These are phyloP conservation scores for Suillus weaverae DNA, from an alignment of 768 basidiomycete genomes.

Conservation along the genomic window DNA sequence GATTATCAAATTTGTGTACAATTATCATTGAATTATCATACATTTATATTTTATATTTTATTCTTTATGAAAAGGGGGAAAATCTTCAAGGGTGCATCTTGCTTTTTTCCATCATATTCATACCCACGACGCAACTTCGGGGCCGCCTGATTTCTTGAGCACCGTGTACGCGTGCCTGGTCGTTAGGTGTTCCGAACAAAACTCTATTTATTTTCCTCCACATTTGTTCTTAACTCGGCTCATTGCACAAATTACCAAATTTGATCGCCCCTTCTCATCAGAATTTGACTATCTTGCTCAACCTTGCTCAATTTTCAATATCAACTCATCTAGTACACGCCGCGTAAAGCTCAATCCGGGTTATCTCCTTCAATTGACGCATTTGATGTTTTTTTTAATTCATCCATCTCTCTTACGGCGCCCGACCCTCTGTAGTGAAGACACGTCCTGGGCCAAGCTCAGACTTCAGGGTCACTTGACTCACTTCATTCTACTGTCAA, in stretches of 20 bases:
- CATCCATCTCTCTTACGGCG: not conserved
- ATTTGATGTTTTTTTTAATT: not conserved
- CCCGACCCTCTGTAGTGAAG: not conserved
- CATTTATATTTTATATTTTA: not conserved
- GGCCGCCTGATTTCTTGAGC: constrained; percentile 17
- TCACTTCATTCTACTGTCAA: not conserved
- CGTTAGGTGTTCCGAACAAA: constrained; percentile 22
- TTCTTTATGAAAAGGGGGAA: not conserved
- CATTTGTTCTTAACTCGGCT: constrained; percentile 10
- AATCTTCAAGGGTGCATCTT: constrained; percentile 9
- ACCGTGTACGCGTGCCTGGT: constrained; percentile 30
- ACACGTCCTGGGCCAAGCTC: too few relatives aligned
- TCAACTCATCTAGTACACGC: not conserved
- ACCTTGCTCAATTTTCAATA: not conserved
- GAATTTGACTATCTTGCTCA: constrained; percentile 1
- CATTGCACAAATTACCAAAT: not conserved
- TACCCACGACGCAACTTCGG: constrained; percentile 18
- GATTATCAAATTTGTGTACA: not conserved
- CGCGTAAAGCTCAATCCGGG: not conserved
- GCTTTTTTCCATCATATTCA: not conserved
- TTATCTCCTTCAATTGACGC: not conserved
- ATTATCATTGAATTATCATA: not conserved
- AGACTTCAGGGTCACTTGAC: not conserved
- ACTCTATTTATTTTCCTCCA: constrained; percentile 13
- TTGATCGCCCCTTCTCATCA: constrained; percentile 5